phyloP scores from a whole-genome alignment of 257 asterid genomes.

The Nicotiana paniculata region DNA sequence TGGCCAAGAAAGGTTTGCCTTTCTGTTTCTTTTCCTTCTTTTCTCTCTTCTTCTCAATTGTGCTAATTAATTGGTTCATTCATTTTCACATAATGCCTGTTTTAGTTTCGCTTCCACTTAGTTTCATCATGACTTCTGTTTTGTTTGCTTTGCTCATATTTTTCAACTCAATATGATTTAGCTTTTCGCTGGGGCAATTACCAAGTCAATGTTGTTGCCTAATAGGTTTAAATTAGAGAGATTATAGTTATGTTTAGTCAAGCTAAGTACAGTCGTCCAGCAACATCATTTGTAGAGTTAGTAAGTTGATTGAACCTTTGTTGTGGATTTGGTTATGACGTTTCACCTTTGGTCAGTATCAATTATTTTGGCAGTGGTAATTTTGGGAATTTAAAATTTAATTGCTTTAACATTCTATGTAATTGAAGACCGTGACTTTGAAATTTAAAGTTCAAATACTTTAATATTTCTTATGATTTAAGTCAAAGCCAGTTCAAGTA shows the following conservation, averaged over 20 bases:
- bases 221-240: neutral
- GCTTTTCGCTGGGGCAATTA: neutral
- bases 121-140: neutral
- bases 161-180: neutral
- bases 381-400: too few relatives aligned
- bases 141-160: neutral
- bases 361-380: too few relatives aligned
- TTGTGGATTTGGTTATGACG: too few relatives aligned
- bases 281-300: neutral
- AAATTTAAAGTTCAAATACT: too few relatives aligned
- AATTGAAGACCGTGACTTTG: too few relatives aligned
- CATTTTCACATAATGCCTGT: neutral
- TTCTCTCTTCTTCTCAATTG: neutral
- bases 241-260: neutral
- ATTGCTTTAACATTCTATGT: too few relatives aligned
- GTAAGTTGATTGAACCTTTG: neutral
- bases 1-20: slow-evolving; percentile 65
- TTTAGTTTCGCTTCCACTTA: neutral
- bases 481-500: too few relatives aligned
- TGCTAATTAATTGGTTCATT: neutral
- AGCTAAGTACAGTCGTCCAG: neutral
- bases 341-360: too few relatives aligned
- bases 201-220: neutral
- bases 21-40: neutral
- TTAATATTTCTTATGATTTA: too few relatives aligned